Conservation (phyloP, 2,329 filamentous ascomycete species). For the Phialocephala sp. region DNA sequence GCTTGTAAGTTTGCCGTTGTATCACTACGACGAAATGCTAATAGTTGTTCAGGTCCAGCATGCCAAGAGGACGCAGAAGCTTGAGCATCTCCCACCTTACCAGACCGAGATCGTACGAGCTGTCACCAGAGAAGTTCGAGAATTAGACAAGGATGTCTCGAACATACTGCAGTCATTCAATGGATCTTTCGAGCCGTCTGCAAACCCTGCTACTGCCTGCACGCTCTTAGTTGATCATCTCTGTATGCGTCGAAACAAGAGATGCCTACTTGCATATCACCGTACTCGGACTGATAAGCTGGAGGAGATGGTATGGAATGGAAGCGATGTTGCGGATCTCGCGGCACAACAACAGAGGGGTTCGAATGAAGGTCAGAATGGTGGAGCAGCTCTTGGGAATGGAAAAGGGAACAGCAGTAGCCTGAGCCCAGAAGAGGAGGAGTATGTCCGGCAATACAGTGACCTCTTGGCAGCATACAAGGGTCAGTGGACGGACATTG, state of each 20-base stretch:
- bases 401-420: constrained; percentile 69
- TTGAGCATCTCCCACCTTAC: constrained; percentile 63
- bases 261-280: constrained; percentile 93
- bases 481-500: constrained; percentile 97
- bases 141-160: constrained; percentile 85
- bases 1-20: constrained; percentile 53
- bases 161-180: constrained; percentile 82
- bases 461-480: constrained; percentile 96
- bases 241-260: constrained; percentile 94
- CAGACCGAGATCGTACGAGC: constrained; percentile 89
- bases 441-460: constrained; percentile 90
- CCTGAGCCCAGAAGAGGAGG: constrained; percentile 93
- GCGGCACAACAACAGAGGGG: constrained; percentile 58
- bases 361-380: constrained; percentile 42
- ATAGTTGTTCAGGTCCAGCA: constrained; percentile 74
- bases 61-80: constrained; percentile 90
- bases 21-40: constrained; percentile 1
- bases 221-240: constrained; percentile 92
- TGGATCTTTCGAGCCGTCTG: constrained; percentile 84
- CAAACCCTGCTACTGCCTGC: constrained; percentile 83
- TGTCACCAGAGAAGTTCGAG: constrained; percentile 89
- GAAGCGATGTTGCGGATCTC: constrained; percentile 79
- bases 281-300: constrained; percentile 88
- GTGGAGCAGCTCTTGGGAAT: constrained; percentile 44
- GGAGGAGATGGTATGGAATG: constrained; percentile 92